Evolutionary conservation across 192 early-diverging fungal genomes (phyloP).

Genomic region (Haplosporangium gracile): DNA sequence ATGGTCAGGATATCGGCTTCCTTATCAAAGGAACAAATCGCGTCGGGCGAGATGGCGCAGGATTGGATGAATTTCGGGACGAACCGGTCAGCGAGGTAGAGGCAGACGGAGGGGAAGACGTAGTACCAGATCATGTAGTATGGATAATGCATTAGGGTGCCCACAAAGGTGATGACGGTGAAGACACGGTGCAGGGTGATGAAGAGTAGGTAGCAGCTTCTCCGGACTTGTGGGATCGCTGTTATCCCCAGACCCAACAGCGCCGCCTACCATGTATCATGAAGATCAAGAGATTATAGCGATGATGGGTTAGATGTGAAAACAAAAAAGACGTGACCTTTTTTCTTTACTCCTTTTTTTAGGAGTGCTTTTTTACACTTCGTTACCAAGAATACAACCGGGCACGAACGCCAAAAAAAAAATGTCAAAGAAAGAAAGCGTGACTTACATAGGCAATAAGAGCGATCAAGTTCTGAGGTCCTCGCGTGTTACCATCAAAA

Average conservation of each 20-base stretch:
- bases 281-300: background rate
- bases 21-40: slow-evolving; percentile 33
- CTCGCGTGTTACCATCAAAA: slow-evolving; percentile 48
- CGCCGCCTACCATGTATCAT: slow-evolving; percentile 3
- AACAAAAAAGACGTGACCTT: background rate
- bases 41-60: slow-evolving; percentile 22
- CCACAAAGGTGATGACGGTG: slow-evolving; percentile 43
- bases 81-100: slow-evolving; percentile 49
- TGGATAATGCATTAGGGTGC: slow-evolving; percentile 48
- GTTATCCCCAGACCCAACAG: slow-evolving; percentile 18
- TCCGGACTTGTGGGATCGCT: slow-evolving; percentile 15
- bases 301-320: background rate
- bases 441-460: slow-evolving; percentile 40
- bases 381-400: background rate
- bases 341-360: background rate
- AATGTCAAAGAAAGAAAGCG: background rate
- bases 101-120: slow-evolving; percentile 37
- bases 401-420: background rate
- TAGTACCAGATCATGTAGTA: slow-evolving; percentile 57
- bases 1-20: slow-evolving; percentile 45
- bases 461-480: slow-evolving; percentile 49
- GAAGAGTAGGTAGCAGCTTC: slow-evolving; percentile 30
- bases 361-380: background rate
- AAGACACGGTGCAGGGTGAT: slow-evolving; percentile 29
- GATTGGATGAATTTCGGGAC: slow-evolving; percentile 47